Conservation (phyloP, 371 early-diverging fungal species). For the Thermomucor indicae-seudaticae region DNA sequence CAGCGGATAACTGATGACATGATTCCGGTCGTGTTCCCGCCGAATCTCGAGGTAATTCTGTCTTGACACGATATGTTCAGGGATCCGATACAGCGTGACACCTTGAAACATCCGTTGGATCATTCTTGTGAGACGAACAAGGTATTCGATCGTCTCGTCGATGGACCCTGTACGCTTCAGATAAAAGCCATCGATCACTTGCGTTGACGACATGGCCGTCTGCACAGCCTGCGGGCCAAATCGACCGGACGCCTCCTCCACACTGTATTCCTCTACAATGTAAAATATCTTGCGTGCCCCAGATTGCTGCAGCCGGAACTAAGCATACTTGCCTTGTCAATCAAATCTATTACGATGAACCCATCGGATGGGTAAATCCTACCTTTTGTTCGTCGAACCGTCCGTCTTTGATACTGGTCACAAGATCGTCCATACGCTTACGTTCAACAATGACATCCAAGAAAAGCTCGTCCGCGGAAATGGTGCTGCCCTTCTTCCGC, state of each 20-base stretch:
- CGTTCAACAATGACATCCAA: conserved; percentile 89
- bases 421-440: conserved; percentile 92
- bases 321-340: neutral
- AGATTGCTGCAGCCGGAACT: conserved; percentile 67
- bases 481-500: conserved; percentile 28
- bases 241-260: conserved; percentile 38
- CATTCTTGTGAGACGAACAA: conserved; percentile 56
- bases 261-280: conserved; percentile 74
- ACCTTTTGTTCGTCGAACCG: conserved; percentile 95
- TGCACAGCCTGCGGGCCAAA: conserved; percentile 60
- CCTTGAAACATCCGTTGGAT: conserved; percentile 41
- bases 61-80: conserved; percentile 49
- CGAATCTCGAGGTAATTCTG: conserved; percentile 49
- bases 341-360: no score
- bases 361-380: no score
- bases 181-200: conserved; percentile 68
- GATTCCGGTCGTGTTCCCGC: conserved; percentile 19
- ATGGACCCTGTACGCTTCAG: conserved; percentile 65
- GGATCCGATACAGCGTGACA: conserved; percentile 51
- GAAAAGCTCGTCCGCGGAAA: conserved; percentile 62
- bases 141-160: conserved; percentile 76
- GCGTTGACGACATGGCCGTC: conserved; percentile 66
- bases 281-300: conserved; percentile 77
- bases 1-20: conserved; percentile 55
- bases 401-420: conserved; percentile 90